phyloP scores from a whole-genome alignment of 2,329 filamentous ascomycete genomes.

The Cadophora sp. region DNA sequence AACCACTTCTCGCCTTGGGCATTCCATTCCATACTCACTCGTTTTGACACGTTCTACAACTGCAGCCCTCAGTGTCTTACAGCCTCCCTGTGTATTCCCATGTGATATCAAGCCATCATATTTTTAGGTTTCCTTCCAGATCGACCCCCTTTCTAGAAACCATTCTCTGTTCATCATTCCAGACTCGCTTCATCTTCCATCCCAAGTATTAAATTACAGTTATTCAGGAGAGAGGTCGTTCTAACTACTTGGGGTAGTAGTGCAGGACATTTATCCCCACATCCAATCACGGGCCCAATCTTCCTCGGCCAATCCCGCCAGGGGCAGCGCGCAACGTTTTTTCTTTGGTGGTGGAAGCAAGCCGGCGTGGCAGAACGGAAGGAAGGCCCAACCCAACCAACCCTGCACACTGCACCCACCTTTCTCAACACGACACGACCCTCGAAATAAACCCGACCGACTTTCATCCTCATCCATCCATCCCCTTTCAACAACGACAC shows the following conservation, averaged over 20 bases:
- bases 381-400: slow-evolving; percentile 11
- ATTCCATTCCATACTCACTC: neutral
- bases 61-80: neutral
- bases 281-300: slow-evolving; percentile 18
- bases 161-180: too few species aligned
- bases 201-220: neutral
- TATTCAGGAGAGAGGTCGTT: neutral
- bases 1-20: too few species aligned
- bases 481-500: slow-evolving; percentile 8
- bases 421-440: slow-evolving; percentile 3
- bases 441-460: slow-evolving; percentile 3
- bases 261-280: slow-evolving; percentile 7
- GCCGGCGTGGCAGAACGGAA: slow-evolving; percentile 2
- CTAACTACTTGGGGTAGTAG: neutral
- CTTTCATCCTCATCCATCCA: too few species aligned
- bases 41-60: slow-evolving; percentile 14
- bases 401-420: slow-evolving; percentile 13
- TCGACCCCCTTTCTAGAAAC: neutral
- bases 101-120: neutral
- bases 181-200: neutral
- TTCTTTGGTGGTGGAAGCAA: slow-evolving; percentile 3
- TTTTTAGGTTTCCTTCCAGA: neutral
- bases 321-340: slow-evolving; percentile 27
- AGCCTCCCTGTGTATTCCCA: neutral
- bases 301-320: slow-evolving; percentile 19